Evolutionary conservation across 345 rosid genomes (phyloP).

Genomic region (Moringa oleifera): DNA sequence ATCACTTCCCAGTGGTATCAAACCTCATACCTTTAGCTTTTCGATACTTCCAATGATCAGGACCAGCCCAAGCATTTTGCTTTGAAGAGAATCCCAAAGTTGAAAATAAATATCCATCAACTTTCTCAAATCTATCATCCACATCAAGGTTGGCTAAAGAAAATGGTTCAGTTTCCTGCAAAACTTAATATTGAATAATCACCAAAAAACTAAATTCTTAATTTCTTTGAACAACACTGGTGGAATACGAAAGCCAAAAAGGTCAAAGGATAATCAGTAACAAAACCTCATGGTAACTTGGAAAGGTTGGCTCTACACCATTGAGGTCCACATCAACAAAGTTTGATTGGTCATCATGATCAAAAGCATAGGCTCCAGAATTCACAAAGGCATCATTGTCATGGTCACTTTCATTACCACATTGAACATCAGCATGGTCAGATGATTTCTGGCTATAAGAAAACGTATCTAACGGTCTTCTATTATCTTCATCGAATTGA

Average conservation of each 20-base stretch:
- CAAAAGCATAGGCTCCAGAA: slow-evolving; percentile 38
- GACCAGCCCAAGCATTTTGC: slow-evolving; percentile 98
- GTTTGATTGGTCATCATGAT: slow-evolving; percentile 48
- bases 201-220: slow-evolving; percentile 1
- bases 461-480: slow-evolving; percentile 48
- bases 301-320: slow-evolving; percentile 42
- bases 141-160: slow-evolving; percentile 35
- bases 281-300: slow-evolving; percentile 56
- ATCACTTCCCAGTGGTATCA: slow-evolving; percentile 13
- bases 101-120: slow-evolving; percentile 60
- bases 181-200: slow-evolving; percentile 11
- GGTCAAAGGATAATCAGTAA: slow-evolving; percentile 1
- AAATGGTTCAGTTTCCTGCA: slow-evolving; percentile 51
- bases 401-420: slow-evolving; percentile 34
- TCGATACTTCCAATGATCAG: slow-evolving; percentile 91
- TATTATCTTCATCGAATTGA: slow-evolving; percentile 70
- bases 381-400: slow-evolving; percentile 50
- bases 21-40: slow-evolving; percentile 58
- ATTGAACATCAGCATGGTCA: slow-evolving; percentile 32
- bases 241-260: slow-evolving; percentile 4
- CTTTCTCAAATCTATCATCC: slow-evolving; percentile 49
- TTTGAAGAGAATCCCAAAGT: slow-evolving; percentile 64
- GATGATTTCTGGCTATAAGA: slow-evolving; percentile 35
- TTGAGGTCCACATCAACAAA: slow-evolving; percentile 39
- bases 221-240: slow-evolving; percentile 9